Evolutionary conservation across 768 basidiomycete genomes (phyloP), one percentile per base, ranked within the genome.

Genomic region (Exidia glandulosa): DNA sequence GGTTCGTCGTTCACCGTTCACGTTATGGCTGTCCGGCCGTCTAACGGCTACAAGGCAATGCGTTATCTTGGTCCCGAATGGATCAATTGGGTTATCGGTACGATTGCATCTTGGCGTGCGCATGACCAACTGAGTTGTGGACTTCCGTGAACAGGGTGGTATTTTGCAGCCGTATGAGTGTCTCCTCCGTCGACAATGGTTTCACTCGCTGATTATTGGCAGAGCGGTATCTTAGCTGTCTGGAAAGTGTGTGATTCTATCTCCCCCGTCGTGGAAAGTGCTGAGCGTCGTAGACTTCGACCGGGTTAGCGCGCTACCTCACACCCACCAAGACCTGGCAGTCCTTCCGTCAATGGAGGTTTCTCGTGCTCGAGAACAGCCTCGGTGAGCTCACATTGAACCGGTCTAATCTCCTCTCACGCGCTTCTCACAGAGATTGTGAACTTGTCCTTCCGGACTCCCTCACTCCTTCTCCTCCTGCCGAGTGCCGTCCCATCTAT

Each of bases 31-130:
- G 30, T 32, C 60, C 30, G 54, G 23, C 25, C 34, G 34, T 57
- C 41, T 62, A n/a, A n/a, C n/a, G n/a, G n/a, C n/a, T 70, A 63
- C 56, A 60, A 67, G n/a, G 59, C 62, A 7, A 68, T 71, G 65
- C 66, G 68, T 47, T 67, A 65, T 45, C 58, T 68, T 19, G 57
- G 57, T 54, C 63, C 80, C 64, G 83, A 84, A 60, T 90, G 89
- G 86, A 82, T 95, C 60, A 94, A 94, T 71, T 81, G 80, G 78
- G 64, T 93, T 4, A 74, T 95, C 27, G 85, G 71, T 19, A 63
- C 29, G 61, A 29, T n/a, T n/a, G n/a, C 66, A 74, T 57, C 69
- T 73, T 66, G 61, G 36, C 19, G 27, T 19, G 19, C 41, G 14
- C 7, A 33, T 36, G 2, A 16, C 19, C 58, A 31, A n/a, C 27